These are phyloP conservation scores for Trichomonas tenax DNA, from an alignment of 208 protist species.

Conservation along the genomic window DNA sequence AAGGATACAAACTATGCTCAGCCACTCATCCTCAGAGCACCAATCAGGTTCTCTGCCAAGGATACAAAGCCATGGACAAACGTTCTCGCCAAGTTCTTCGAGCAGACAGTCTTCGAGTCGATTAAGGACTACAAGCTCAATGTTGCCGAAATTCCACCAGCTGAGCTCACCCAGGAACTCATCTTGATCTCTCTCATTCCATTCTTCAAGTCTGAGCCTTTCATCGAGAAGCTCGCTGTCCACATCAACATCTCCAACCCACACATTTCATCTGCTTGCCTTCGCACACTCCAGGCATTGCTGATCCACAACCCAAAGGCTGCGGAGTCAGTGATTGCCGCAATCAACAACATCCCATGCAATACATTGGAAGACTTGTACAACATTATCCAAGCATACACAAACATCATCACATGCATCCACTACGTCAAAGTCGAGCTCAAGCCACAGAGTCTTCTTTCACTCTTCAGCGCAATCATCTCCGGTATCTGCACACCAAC, in stretches of 20 bases:
- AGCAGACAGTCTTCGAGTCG: not conserved
- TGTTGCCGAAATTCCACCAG: not conserved
- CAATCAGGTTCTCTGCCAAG: not conserved
- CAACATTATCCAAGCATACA: not conserved
- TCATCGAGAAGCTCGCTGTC: not conserved
- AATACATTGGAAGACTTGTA: not conserved
- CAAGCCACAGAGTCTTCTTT: not conserved
- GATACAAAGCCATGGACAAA: not conserved
- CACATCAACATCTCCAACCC: not conserved
- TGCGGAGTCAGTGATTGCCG: not conserved
- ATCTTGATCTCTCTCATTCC: not conserved
- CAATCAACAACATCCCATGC: not conserved
- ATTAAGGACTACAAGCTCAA: not conserved
- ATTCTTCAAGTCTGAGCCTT: not conserved
- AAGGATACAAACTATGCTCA: not conserved
- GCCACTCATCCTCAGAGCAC: not conserved
- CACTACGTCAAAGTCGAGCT: not conserved
- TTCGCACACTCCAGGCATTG: not conserved
- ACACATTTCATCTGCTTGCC: not conserved
- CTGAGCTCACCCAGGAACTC: not conserved
- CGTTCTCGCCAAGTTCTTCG: not conserved
- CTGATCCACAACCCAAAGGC: not conserved
- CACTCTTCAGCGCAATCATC: not conserved
- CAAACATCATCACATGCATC: not conserved
- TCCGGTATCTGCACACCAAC: not conserved